Evolutionary conservation across 2,329 filamentous ascomycete species (phyloP), one percentile per base, ranked within the genome.

Genomic region (Diplocarpon rosae): DNA sequence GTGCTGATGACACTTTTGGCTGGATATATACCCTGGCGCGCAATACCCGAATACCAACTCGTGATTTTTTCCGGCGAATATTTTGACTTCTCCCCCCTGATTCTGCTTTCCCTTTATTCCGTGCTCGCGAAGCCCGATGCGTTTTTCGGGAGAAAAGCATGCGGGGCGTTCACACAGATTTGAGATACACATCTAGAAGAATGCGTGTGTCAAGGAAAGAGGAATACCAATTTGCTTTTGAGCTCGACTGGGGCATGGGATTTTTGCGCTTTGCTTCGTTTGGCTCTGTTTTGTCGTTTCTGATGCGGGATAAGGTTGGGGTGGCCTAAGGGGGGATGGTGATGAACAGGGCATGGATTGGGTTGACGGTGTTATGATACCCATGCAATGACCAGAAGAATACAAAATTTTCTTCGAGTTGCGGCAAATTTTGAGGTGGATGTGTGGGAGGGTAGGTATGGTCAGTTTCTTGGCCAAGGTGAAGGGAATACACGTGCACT

Each of bases 1-100:
- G 46, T 53, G 46, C 52, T 49, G 44, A 55, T 52, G 46, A 56
- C 49, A 30, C 13, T 30, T 30, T 13, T 52, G 56, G 53, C 57
- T 59, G 56, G 57, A 59, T 59, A 61, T 60, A 61, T 60, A 61
- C 59, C 58, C 55, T 60, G 57, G 59, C 58, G 59, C 59, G 52
- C 54, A 59, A 57, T 59, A 48, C 47, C 54, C 53, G 55, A 57
- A 57, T 57, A 56, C 55, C 55, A 56, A 46, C 46, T 55, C 52
- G 50, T 59, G 50, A 43, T 56, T 59, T 57, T 55, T 30, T 39
- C 9, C 32, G 37, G 43, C 37, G 43, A 39, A 40, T 36, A 10
- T 48, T 54, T 52, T n/a, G 31, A 28, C 44, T 42, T 42, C 27
- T 27, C 15, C 38, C 47, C 46, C 42, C 36, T 46, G 29, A 30